A percentile compares a stretch with the other conserved stretches of the same genome.
phyloP scores from a whole-genome alignment of 2,329 filamentous ascomycete genomes.

The Pezicula carpinea region DNA sequence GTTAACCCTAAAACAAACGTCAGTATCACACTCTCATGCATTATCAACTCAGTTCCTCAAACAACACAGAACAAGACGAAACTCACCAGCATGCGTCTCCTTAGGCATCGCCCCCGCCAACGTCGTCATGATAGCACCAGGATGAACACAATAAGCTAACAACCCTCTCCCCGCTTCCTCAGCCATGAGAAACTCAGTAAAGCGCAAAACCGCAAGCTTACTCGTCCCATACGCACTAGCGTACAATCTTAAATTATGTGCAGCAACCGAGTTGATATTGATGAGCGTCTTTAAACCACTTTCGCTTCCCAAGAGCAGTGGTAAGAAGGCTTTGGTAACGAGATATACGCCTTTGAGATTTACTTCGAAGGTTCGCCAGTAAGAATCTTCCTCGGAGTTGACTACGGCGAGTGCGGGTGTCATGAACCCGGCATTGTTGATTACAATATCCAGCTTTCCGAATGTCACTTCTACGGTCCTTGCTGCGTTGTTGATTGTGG shows the following conservation, averaged over 20 bases:
- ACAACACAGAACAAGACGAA: too few species aligned
- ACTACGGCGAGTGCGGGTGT: neutral
- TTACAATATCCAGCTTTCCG: constrained; percentile 32
- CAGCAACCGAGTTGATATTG: constrained; percentile 40
- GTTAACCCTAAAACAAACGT: constrained; percentile 20
- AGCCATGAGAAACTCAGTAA: constrained; percentile 40
- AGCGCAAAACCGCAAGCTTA: constrained; percentile 42
- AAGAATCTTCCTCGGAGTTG: constrained; percentile 22
- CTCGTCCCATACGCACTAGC: constrained; percentile 38
- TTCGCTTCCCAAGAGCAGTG: constrained; percentile 8
- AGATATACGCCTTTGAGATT: constrained; percentile 43
- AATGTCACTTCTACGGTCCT: constrained; percentile 16
- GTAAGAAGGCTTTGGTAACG: constrained; percentile 36
- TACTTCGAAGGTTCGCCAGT: constrained; percentile 37
- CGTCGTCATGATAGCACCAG: constrained; percentile 32
- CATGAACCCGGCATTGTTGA: constrained; percentile 39
- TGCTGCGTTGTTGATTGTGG: constrained; percentile 26
- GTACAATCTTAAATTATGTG: constrained; percentile 29
- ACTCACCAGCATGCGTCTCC: constrained; percentile 14
- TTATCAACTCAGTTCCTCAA: constrained; percentile 25
- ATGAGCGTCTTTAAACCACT: constrained; percentile 35
- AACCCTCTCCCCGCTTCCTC: constrained; percentile 39
- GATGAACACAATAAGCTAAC: constrained; percentile 33
- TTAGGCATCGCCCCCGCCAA: constrained; percentile 22
- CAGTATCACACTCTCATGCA: neutral